A percentile compares a stretch with the other conserved stretches of the same genome.
Conservation (phyloP, 306 rosid species). For the Cucurbita moschata region DNA sequence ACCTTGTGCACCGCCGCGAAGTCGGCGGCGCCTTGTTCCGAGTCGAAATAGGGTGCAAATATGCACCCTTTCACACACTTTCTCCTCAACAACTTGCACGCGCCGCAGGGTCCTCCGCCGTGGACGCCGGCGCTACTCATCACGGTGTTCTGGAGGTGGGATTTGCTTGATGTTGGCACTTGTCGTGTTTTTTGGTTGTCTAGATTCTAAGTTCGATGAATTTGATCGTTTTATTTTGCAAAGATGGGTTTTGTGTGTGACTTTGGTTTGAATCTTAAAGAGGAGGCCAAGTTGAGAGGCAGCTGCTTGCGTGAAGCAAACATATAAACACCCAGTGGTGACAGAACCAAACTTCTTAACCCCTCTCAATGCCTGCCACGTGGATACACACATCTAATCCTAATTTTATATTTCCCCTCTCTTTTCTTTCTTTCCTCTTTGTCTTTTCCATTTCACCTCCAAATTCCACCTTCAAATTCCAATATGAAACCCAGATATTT, state of each 20-base stretch:
- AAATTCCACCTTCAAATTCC: too few relatives aligned
- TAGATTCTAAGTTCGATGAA: background rate
- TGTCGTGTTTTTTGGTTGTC: background rate
- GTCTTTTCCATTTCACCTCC: too few relatives aligned
- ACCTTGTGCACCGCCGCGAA: conserved; percentile 92
- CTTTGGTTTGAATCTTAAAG: conserved; percentile 39
- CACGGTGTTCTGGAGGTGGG: background rate
- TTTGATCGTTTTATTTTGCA: too few relatives aligned
- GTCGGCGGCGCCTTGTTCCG: conserved; percentile 68
- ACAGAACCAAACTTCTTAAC: conserved; percentile 33
- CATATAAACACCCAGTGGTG: conserved; percentile 24
- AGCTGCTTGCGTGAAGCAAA: conserved; percentile 92
- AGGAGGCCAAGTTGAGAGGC: conserved; percentile 38
- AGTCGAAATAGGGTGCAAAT: conserved; percentile 81
- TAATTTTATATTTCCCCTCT: background rate
- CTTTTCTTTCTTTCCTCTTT: background rate
- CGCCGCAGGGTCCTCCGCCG: conserved; percentile 74
- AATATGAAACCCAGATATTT: too few relatives aligned
- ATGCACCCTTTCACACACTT: conserved; percentile 78
- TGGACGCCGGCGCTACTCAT: conserved; percentile 15
- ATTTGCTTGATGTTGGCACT: background rate
- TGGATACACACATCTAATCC: conserved; percentile 11
- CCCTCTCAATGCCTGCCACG: conserved; percentile 18
- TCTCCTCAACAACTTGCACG: conserved; percentile 74
- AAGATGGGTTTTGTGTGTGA: background rate